Evolutionary conservation across 2,329 filamentous ascomycete genomes (phyloP).

Genomic region (Ceratocystis huliohia): DNA sequence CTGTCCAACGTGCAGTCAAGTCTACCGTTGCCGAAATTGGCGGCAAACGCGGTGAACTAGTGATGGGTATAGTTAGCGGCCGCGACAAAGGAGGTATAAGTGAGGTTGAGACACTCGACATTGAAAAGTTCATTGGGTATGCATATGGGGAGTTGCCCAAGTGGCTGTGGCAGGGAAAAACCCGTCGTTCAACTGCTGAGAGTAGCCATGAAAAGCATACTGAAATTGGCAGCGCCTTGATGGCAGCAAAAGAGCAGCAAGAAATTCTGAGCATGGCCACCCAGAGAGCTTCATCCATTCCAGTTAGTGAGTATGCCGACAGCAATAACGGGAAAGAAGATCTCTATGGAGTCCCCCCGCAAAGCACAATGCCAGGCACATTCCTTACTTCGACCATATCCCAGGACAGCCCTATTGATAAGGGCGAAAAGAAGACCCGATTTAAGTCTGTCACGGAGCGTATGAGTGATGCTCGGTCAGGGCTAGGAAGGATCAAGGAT

Average conservation of each 20-base stretch:
- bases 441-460: slow-evolving; percentile 71
- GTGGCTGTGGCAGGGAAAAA: slow-evolving; percentile 91
- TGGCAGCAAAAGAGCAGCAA: slow-evolving; percentile 18
- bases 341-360: slow-evolving; percentile 32
- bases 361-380: slow-evolving; percentile 12
- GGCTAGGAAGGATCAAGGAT: slow-evolving; percentile 74
- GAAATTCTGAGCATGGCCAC: slow-evolving; percentile 2
- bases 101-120: slow-evolving; percentile 82
- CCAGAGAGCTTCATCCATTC: slow-evolving; percentile 30
- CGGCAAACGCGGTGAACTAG: slow-evolving; percentile 85
- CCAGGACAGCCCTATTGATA: slow-evolving; percentile 25
- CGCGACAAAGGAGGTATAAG: slow-evolving; percentile 81
- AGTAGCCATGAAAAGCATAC: slow-evolving; percentile 35
- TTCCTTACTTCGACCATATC: slow-evolving; percentile 15
- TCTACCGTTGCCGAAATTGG: slow-evolving; percentile 88
- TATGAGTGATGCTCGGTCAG: slow-evolving; percentile 68
- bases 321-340: slow-evolving; percentile 35
- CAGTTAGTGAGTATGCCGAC: slow-evolving; percentile 27
- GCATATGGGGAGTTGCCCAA: slow-evolving; percentile 72
- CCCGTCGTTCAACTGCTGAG: slow-evolving; percentile 48
- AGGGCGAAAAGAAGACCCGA: slow-evolving; percentile 43
- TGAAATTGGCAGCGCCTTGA: slow-evolving; percentile 29
- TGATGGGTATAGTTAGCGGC: slow-evolving; percentile 84
- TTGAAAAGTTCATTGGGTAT: slow-evolving; percentile 69
- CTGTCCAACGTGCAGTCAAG: slow-evolving; percentile 85